These are phyloP conservation scores for Stentor coeruleus DNA, from an alignment of 73 alveolate species.

Conservation along the genomic window DNA sequence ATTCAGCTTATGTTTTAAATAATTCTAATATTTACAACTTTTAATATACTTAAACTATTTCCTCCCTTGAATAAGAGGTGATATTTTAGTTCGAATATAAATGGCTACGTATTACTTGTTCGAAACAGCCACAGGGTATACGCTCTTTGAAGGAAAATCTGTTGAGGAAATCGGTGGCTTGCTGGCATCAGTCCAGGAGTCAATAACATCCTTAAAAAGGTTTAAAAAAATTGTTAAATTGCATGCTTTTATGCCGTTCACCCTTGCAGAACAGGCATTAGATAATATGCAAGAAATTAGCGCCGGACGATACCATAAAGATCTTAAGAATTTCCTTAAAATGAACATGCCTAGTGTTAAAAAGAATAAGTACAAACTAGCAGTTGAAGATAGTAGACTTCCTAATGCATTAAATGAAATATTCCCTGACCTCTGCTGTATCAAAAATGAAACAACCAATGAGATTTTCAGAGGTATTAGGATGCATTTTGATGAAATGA, in stretches of 20 bases:
- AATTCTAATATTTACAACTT: no score
- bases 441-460: constrained; percentile 48
- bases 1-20: no score
- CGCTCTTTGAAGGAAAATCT: constrained; percentile 13
- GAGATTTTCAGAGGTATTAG: constrained; percentile 83
- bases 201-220: constrained; percentile 48
- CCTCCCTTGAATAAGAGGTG: no score
- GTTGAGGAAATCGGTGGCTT: constrained; percentile 27
- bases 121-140: constrained; percentile 28
- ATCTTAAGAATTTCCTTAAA: constrained; percentile 59
- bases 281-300: constrained; percentile 53
- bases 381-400: constrained; percentile 51
- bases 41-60: no score
- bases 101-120: constrained; percentile 27
- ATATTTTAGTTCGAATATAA: no score
- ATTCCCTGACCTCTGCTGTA: constrained; percentile 22
- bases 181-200: constrained; percentile 32
- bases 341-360: constrained; percentile 68
- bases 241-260: constrained; percentile 62
- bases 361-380: constrained; percentile 55
- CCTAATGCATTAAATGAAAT: constrained; percentile 53
- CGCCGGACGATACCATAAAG: constrained; percentile 47
- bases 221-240: constrained; percentile 61
- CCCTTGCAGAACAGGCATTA: constrained; percentile 67
- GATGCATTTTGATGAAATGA: constrained; percentile 58